Evolutionary conservation across 257 asterid species (phyloP).

Genomic region (Solanum pennellii): DNA sequence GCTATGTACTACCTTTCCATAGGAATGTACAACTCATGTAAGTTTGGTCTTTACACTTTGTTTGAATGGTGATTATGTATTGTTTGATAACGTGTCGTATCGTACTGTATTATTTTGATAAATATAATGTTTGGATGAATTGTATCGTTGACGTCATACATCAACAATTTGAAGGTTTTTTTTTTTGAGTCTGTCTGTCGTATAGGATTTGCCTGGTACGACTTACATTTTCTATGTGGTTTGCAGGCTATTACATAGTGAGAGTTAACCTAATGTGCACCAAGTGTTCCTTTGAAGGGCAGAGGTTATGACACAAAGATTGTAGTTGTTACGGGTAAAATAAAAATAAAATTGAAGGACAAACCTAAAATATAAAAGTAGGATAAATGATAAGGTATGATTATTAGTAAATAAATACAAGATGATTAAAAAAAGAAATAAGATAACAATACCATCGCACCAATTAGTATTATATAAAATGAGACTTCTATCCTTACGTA

Average conservation of each 20-base stretch:
- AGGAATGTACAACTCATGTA: neutral
- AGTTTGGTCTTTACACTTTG: neutral
- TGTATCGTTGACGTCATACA: too few species aligned
- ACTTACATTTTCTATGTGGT: neutral
- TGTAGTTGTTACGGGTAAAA: too few species aligned
- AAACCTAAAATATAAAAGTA: too few species aligned
- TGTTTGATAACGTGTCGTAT: too few species aligned
- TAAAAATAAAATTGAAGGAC: too few species aligned
- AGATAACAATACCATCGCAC: neutral
- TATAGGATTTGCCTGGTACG: too few species aligned
- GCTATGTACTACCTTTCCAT: neutral
- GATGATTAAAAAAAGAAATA: neutral
- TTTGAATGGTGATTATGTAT: neutral
- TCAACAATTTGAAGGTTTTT: too few species aligned
- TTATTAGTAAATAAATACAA: neutral
- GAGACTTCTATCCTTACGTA: neutral
- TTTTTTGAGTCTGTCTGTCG: too few species aligned
- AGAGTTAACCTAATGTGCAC: neutral
- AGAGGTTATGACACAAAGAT: too few species aligned
- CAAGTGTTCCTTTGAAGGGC: rapidly evolving
- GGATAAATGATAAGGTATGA: neutral
- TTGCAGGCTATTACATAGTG: too few species aligned
- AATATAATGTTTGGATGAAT: too few species aligned
- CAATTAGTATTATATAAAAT: neutral
- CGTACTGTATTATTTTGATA: too few species aligned